Evolutionary conservation across 768 basidiomycete genomes (phyloP).

Genomic region (Lyophyllum atratum): DNA sequence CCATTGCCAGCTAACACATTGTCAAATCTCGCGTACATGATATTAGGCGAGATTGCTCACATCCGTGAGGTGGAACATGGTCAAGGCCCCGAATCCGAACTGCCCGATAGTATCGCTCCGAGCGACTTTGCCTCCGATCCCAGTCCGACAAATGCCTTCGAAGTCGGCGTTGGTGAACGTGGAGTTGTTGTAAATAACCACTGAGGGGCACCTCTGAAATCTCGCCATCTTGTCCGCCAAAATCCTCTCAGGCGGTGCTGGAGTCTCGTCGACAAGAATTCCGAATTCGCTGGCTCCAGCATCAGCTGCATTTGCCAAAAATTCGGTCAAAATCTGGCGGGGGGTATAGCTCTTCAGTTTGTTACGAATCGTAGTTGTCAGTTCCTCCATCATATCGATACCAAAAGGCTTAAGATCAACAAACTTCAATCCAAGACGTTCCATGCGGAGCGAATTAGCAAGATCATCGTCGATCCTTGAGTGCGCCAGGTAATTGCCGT

Average conservation of each 20-base stretch:
- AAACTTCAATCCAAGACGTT: conserved; percentile 34
- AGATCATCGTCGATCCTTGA: conserved; percentile 31
- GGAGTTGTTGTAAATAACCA: conserved; percentile 48
- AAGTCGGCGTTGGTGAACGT: conserved; percentile 45
- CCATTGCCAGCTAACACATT: conserved; percentile 28
- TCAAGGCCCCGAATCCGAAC: conserved; percentile 53
- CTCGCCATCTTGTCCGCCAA: conserved; percentile 35
- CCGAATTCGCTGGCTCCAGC: conserved; percentile 46
- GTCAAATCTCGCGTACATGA: neutral
- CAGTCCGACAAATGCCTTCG: conserved; percentile 44
- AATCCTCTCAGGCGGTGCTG: conserved; percentile 13
- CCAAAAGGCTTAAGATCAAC: conserved; percentile 29
- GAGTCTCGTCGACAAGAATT: conserved; percentile 38
- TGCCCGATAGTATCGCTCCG: conserved; percentile 44
- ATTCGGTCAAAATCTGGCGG: conserved; percentile 47
- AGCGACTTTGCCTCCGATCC: conserved; percentile 44
- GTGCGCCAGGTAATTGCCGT: conserved; percentile 29
- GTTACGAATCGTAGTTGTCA: conserved; percentile 42
- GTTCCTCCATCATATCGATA: conserved; percentile 43
- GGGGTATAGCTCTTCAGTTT: conserved; percentile 43
- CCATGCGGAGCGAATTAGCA: conserved; percentile 29
- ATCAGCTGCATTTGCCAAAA: conserved; percentile 56
- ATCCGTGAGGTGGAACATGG: conserved; percentile 56
- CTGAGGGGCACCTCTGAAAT: conserved; percentile 36
- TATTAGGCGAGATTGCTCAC: conserved; percentile 24